Conservation (phyloP, 768 basidiomycete species). For the Boletus sensibilis region DNA sequence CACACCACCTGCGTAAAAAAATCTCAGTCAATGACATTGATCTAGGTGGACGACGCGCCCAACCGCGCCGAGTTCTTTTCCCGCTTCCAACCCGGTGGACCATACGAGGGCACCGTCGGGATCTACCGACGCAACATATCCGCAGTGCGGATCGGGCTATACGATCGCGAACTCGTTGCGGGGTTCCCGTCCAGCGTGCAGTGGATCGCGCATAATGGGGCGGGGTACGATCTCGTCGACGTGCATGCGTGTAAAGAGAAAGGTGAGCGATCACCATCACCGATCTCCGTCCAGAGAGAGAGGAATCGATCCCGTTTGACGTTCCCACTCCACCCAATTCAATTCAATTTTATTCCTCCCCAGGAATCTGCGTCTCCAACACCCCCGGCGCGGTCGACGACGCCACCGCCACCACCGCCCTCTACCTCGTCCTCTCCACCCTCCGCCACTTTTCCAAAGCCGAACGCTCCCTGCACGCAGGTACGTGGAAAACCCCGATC, state of each 20-base stretch:
- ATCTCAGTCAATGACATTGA: not conserved
- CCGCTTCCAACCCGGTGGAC: slow-evolving; percentile 42
- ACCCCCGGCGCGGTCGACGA: slow-evolving; percentile 90
- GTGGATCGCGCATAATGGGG: slow-evolving; percentile 88
- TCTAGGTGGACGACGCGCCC: slow-evolving; percentile 40
- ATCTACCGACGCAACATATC: slow-evolving; percentile 52
- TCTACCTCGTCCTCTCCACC: slow-evolving; percentile 79
- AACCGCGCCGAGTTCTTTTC: slow-evolving; percentile 45
- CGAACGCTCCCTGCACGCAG: slow-evolving; percentile 50
- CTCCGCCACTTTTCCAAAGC: slow-evolving; percentile 69
- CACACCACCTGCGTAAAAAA: not conserved
- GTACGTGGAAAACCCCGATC: slow-evolving; percentile 60
- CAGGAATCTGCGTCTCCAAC: slow-evolving; percentile 74
- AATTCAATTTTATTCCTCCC: too few relatives aligned
- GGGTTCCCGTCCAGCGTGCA: slow-evolving; percentile 62
- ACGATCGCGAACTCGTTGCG: slow-evolving; percentile 52
- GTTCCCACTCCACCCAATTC: not conserved
- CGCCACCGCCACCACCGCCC: slow-evolving; percentile 84
- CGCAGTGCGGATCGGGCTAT: slow-evolving; percentile 44
- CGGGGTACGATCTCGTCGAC: slow-evolving; percentile 85
- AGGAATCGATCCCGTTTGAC: not conserved
- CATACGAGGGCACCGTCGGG: slow-evolving; percentile 47
- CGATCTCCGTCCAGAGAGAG: not conserved
- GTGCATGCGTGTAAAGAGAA: slow-evolving; percentile 67
- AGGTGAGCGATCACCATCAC: slow-evolving; percentile 55